Evolutionary conservation across 352 stramenopile genomes (phyloP), one percentile per base, ranked within the genome.

Genomic region (Blastocystis sp.): DNA sequence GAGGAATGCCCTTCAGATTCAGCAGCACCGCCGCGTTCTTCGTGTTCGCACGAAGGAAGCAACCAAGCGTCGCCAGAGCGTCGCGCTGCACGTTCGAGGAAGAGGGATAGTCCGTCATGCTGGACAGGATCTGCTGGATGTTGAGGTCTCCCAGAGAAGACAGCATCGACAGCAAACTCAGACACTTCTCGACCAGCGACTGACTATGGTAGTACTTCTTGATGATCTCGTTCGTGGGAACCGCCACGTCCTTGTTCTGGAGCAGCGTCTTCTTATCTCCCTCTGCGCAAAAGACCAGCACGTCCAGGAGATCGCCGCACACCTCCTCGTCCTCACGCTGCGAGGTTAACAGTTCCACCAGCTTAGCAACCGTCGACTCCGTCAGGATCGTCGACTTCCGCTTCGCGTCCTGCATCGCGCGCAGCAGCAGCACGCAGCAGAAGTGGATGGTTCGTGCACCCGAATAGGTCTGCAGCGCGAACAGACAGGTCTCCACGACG

Each of bases 131-230:
- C 69, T 81, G 69, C 44, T 81, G 46, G 21, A 81, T 81, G 36
- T 57, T 24, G 24, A 81, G n/a, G 24, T 29, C 24, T 21, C 42
- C 40, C 44, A 81, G 44, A 4, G 53, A 38, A 24, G 4, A n/a
- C 48, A 81, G 69, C 49, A 42, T 29, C 24, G 69, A 61, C 27
- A 81, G 46, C 48, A 81, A 51, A 61, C 63, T 21, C 42, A 81
- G 51, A 24, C 69, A 81, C 69, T 81, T 81, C 69, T 63, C 69
- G 44, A 81, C 69, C 69, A 81, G 48, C 29, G n/a, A 21, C 51
- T 81, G 69, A 61, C 56, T 57, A 11, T 81, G 32, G 36, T 63
- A 61, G 69, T 81, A 81, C 44, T 42, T 32, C 69, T 63, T 81
- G 44, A 81, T 64, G 48, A 48, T 46, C 40, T 65, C 48, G 40